Conservation (phyloP, 371 early-diverging fungal species). For the Mucor ambiguus region DNA sequence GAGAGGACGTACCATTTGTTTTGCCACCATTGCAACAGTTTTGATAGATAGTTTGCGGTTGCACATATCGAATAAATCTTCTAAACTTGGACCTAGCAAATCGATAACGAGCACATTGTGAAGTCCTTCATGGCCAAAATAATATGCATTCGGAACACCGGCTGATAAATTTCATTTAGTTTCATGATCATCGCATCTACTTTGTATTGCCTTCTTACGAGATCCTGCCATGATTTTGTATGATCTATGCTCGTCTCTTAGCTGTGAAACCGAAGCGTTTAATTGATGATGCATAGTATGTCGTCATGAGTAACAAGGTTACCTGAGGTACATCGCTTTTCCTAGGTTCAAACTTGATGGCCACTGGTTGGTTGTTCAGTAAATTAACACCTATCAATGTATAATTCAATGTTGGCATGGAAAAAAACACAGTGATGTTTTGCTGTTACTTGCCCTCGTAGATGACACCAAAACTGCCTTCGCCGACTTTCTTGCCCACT, state of each 20-base stretch:
- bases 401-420: neutral
- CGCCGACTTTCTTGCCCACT: conserved; percentile 95
- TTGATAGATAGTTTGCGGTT: conserved; percentile 89
- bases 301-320: neutral
- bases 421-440: neutral
- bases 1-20: conserved; percentile 83
- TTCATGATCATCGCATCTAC: conserved; percentile 55
- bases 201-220: conserved; percentile 36
- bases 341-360: conserved; percentile 88
- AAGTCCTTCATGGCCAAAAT: conserved; percentile 96
- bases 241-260: conserved; percentile 81
- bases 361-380: conserved; percentile 24
- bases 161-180: conserved; percentile 54
- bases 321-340: conserved; percentile 90
- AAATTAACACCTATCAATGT: neutral
- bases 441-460: conserved; percentile 79
- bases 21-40: conserved; percentile 96
- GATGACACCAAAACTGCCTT: conserved; percentile 96
- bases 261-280: neutral
- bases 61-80: conserved; percentile 97
- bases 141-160: conserved; percentile 91
- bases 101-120: conserved; percentile 98
- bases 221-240: conserved; percentile 78
- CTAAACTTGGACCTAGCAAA: conserved; percentile 96
- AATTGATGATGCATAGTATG: neutral